These are phyloP conservation scores for Hamamelis virginiana DNA, from an alignment of 164 flowering plant species.

Conservation along the genomic window DNA sequence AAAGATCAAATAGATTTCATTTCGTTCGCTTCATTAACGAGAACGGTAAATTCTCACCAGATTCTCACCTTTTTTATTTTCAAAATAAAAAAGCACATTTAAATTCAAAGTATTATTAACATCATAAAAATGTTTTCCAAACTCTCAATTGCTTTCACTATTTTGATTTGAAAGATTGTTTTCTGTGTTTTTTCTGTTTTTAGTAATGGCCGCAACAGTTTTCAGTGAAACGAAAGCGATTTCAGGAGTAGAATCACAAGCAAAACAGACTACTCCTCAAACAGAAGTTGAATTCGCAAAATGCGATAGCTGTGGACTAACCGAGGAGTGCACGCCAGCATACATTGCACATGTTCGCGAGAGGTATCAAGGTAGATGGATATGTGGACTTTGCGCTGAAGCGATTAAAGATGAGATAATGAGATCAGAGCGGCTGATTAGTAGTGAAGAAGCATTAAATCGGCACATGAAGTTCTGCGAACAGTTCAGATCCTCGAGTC, in stretches of 20 bases:
- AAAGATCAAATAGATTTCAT: no score
- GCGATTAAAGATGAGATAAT: conserved; percentile 62
- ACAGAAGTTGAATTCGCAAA: conserved; percentile 24
- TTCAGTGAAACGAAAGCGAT: conserved; percentile 21
- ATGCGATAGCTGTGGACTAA: conserved; percentile 45
- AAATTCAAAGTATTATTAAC: no score
- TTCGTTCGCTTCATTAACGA: background rate
- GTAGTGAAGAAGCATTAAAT: conserved; percentile 56
- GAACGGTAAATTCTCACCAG: background rate
- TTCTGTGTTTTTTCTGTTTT: background rate
- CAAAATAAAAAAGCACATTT: no score
- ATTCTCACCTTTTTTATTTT: no score
- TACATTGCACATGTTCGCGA: conserved; percentile 49
- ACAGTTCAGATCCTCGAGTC: conserved; percentile 47
- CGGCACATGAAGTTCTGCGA: conserved; percentile 57
- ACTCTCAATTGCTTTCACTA: no score
- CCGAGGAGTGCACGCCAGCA: conserved; percentile 51
- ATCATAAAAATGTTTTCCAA: no score
- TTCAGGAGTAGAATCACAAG: conserved; percentile 15
- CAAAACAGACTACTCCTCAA: background rate
- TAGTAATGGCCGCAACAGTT: conserved; percentile 19
- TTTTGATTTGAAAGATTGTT: no score
- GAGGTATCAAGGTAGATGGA: conserved; percentile 61
- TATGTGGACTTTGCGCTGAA: conserved; percentile 80
- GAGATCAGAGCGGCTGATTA: conserved; percentile 43